These are phyloP conservation scores for Abelmoschus esculentus DNA, from an alignment of 345 rosid genomes.

Conservation along the genomic window DNA sequence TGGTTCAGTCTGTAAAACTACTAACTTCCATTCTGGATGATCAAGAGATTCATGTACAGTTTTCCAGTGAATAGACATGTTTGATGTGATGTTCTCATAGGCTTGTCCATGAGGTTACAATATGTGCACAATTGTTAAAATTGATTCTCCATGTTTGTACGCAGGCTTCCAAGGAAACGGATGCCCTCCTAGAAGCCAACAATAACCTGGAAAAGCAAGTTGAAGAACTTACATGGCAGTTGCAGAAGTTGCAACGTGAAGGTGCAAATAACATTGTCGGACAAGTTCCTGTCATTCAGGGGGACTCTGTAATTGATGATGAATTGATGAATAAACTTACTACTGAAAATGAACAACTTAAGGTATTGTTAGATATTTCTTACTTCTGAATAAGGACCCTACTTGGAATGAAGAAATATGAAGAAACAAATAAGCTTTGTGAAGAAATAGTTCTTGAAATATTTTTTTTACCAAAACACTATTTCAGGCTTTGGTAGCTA, in stretches of 20 bases:
- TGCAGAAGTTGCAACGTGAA: conserved; percentile 22
- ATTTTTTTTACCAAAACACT: neutral
- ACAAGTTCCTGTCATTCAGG: conserved; percentile 45
- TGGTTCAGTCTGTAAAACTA: neutral
- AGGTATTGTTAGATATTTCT: conserved; percentile 34
- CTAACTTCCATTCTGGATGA: neutral
- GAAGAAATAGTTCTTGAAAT: conserved; percentile 31
- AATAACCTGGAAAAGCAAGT: conserved; percentile 83
- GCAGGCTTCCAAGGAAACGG: conserved; percentile 93
- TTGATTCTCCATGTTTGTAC: conserved; percentile 17
- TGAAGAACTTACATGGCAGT: conserved; percentile 75
- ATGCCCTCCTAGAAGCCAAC: conserved; percentile 91
- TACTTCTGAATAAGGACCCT: neutral
- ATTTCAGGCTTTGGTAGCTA: conserved; percentile 48
- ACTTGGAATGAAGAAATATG: conserved; percentile 39
- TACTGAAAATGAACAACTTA: conserved; percentile 80
- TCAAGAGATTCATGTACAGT: neutral
- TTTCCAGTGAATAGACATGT: neutral
- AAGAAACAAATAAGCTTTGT: conserved; percentile 63
- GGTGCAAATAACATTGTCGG: conserved; percentile 32
- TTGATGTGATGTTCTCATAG: neutral
- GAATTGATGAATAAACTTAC: conserved; percentile 53
- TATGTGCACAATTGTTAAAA: neutral
- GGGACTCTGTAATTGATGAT: conserved; percentile 50
- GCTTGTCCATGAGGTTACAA: neutral